Evolutionary conservation across 1,284 basidiomycete genomes (phyloP), one percentile per base, ranked within the genome.

Genomic region (Lentinus polychrous): DNA sequence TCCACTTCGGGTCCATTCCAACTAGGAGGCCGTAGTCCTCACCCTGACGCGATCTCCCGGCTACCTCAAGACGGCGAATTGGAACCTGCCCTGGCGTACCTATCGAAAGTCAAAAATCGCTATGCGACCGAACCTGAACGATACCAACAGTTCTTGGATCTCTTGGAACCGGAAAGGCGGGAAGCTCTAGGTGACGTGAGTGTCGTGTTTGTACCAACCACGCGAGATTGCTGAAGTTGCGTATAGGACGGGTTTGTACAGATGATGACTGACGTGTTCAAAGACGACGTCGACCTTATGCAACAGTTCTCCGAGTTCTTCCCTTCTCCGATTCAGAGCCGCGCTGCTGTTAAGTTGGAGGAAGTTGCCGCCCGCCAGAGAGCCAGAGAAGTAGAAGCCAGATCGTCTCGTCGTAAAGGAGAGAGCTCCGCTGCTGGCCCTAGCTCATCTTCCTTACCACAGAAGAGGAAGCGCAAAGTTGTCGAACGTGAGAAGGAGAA

Each of bases 91-190:
- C 87, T 99, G 55, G 84, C 90, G 60, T 99, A 96, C 60, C 92
- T 99, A 98, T 69, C 87, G 90, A 60, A 85, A 91, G 60, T 99
- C 74, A 99, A 99, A 73, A 85, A 85, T 40, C 83, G 94, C 42
- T 99, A 90, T 68, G 74, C 83, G 14, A 83, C 88, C 54, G 93
- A 97, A 56, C 85, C 88, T 17, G 91, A 95, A 59, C 95, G 89
- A 38, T 99, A 99, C 76, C 97, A 98, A 71, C 87, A 93, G 62
- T 99, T 99, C 69, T 74, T 99, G 60, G 95, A 98, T 71, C 94
- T 99, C 48, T 71, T 99, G 56, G 24, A 97, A 97, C 68, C 94
- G 97, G 67, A 94, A 94, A 64, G 94, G 97, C 62, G 90, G 92
- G 63, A 79, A 81, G 53, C 83, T 90, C 79, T 91, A 23, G 84